These are phyloP conservation scores for Fomitopsis serialis DNA, from an alignment of 768 basidiomycete species.

Conservation along the genomic window DNA sequence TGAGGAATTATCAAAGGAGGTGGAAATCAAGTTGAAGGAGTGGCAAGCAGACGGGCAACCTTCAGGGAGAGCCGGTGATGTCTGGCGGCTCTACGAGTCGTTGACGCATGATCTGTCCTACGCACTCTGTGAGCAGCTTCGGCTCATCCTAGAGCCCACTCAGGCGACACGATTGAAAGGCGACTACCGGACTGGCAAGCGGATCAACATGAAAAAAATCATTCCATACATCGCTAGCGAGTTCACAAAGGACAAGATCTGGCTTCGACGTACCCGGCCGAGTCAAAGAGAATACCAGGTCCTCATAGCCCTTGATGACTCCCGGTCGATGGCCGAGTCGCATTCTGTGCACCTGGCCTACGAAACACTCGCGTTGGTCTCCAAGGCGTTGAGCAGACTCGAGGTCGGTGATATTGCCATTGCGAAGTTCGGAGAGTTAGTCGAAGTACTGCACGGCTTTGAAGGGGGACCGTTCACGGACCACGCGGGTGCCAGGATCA, in stretches of 20 bases:
- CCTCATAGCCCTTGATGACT: conserved; percentile 91
- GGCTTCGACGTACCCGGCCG: conserved; percentile 91
- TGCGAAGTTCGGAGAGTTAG: conserved; percentile 82
- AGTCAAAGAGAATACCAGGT: conserved; percentile 95
- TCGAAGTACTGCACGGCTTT: conserved; percentile 88
- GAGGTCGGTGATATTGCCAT: conserved; percentile 95
- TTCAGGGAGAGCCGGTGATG: conserved; percentile 50
- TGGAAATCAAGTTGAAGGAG: conserved; percentile 49
- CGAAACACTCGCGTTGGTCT: conserved; percentile 88
- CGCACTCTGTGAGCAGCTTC: conserved; percentile 90
- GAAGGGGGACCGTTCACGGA: conserved; percentile 77
- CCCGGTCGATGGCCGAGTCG: conserved; percentile 92
- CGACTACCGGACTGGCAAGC: conserved; percentile 96
- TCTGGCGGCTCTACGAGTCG: conserved; percentile 92
- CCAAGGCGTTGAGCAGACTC: conserved; percentile 83
- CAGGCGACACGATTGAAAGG: conserved; percentile 90
- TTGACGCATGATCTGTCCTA: conserved; percentile 90
- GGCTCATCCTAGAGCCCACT: conserved; percentile 94
- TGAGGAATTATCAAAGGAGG: conserved; percentile 22
- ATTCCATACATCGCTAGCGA: conserved; percentile 97
- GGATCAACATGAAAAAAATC: conserved; percentile 98
- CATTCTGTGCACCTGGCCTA: conserved; percentile 91
- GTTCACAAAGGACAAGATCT: conserved; percentile 99
- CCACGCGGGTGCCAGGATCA: conserved; percentile 71
- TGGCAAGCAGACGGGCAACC: conserved; percentile 63